Conservation (phyloP, 768 basidiomycete species). For the Lactifluus echinatus region DNA sequence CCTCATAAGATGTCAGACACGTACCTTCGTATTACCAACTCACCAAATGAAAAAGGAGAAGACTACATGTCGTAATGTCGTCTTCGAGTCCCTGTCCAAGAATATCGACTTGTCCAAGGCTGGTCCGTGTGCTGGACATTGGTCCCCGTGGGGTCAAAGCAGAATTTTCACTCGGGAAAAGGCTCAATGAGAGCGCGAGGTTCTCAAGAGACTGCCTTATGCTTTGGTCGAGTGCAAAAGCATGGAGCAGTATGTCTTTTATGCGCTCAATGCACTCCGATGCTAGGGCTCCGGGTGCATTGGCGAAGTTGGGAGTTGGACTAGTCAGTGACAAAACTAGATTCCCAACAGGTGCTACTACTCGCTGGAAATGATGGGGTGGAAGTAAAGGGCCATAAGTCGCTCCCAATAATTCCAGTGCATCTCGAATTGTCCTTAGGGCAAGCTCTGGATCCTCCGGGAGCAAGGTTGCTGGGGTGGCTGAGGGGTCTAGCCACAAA, state of each 20-base stretch:
- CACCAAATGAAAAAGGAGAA: conserved; percentile 19
- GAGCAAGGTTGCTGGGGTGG: conserved; percentile 46
- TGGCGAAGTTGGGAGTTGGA: conserved; percentile 12
- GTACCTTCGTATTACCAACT: background rate
- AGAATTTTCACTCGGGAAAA: conserved; percentile 15
- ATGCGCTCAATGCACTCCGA: conserved; percentile 19
- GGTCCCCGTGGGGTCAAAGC: conserved; percentile 11
- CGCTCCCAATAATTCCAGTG: conserved; percentile 13
- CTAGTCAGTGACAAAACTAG: conserved; percentile 11
- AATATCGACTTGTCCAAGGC: conserved; percentile 19
- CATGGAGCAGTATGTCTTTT: conserved; percentile 15
- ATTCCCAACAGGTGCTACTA: conserved; percentile 11
- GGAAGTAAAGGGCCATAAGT: conserved; percentile 16
- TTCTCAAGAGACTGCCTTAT: conserved; percentile 17
- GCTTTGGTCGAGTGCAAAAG: conserved; percentile 11
- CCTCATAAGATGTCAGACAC: background rate
- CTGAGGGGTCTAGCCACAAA: conserved; percentile 46
- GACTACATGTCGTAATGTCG: conserved; percentile 15
- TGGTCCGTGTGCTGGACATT: conserved; percentile 6
- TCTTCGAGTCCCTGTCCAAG: conserved; percentile 17
- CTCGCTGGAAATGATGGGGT: conserved; percentile 11
- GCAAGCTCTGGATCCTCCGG: conserved; percentile 41
- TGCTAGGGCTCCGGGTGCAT: conserved; percentile 8
- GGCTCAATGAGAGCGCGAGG: conserved; percentile 17
- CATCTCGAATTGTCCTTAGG: conserved; percentile 38